A percentile compares a stretch with the other conserved stretches of the same genome.
Conservation (phyloP, 441 rosid genomes). For the Omphalea diandra region DNA sequence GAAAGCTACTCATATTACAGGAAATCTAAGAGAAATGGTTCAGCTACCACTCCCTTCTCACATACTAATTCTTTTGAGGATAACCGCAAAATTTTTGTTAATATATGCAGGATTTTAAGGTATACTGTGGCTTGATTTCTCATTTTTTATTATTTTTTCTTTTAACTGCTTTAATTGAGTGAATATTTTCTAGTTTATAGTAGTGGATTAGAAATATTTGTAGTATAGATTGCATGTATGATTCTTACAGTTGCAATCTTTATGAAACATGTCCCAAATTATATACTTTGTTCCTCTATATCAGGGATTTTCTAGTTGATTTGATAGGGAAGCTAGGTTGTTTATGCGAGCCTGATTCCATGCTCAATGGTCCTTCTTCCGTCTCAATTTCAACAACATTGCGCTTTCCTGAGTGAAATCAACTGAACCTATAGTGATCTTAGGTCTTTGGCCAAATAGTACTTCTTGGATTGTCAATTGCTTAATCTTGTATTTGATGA, state of each 20-base stretch:
- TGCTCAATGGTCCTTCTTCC: slow-evolving; percentile 92
- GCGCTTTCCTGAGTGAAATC: slow-evolving; percentile 73
- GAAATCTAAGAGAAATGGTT: not conserved
- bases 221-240: not conserved
- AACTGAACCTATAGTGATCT: slow-evolving; percentile 60
- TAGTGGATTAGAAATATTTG: no score
- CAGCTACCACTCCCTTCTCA: not conserved
- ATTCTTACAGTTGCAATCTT: slow-evolving; percentile 9
- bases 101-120: not conserved
- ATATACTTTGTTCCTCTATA: slow-evolving; percentile 26
- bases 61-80: not conserved
- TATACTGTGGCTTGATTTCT: not conserved
- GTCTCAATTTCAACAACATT: slow-evolving; percentile 88
- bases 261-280: slow-evolving; percentile 21
- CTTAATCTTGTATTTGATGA: no score
- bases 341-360: slow-evolving; percentile 85
- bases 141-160: not conserved
- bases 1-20: no score
- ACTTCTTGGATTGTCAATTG: no score
- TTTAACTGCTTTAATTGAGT: not conserved
- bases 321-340: slow-evolving; percentile 87
- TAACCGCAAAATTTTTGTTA: not conserved
- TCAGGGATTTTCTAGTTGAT: slow-evolving; percentile 94
- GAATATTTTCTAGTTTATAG: not conserved
- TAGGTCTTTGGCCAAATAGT: slow-evolving; percentile 81